A percentile compares a stretch with the other conserved stretches of the same genome.
Evolutionary conservation across 2,329 filamentous ascomycete species (phyloP).

Genomic region (Lachnellula hyalina): DNA sequence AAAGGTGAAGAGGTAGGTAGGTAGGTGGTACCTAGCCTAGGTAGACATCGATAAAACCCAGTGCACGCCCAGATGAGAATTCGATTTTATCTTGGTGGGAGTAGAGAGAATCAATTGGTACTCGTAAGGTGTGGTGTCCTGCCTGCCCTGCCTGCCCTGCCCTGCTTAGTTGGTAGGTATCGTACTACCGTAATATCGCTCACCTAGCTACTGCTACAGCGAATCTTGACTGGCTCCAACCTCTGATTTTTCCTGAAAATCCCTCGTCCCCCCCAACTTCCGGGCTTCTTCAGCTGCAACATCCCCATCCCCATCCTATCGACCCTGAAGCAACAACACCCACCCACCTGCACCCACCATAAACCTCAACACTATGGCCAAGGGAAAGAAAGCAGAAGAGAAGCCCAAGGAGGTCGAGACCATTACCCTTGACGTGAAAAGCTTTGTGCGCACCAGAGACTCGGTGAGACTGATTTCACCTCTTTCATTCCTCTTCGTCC

Average conservation of each 20-base stretch:
- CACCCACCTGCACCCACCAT: constrained; percentile 1
- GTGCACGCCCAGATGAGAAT: too few species aligned
- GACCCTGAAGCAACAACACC: constrained; percentile 15
- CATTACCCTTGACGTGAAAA: constrained; percentile 57
- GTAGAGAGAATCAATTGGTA: too few species aligned
- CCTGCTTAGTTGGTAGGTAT: too few species aligned
- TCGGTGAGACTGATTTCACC: constrained; percentile 49
- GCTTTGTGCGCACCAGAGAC: constrained; percentile 76
- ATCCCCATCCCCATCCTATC: constrained; percentile 23
- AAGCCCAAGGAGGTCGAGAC: constrained; percentile 23
- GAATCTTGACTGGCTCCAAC: neutral
- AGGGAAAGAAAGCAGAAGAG: constrained; percentile 36
- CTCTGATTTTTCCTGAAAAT: neutral
- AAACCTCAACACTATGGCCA: constrained; percentile 32
- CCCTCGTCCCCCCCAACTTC: neutral
- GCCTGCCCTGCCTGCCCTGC: too few species aligned
- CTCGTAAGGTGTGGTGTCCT: too few species aligned
- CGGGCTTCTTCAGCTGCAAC: constrained; percentile 15
- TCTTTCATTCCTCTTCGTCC: constrained; percentile 5
- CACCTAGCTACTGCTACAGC: neutral
- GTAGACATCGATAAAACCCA: too few species aligned
- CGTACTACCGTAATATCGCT: too few species aligned
- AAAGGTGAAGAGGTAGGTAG: too few species aligned
- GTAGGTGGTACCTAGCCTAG: too few species aligned
- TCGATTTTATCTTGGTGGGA: too few species aligned